Conservation (phyloP, 1,139 yeast genomes). For the Pichia sp. region DNA sequence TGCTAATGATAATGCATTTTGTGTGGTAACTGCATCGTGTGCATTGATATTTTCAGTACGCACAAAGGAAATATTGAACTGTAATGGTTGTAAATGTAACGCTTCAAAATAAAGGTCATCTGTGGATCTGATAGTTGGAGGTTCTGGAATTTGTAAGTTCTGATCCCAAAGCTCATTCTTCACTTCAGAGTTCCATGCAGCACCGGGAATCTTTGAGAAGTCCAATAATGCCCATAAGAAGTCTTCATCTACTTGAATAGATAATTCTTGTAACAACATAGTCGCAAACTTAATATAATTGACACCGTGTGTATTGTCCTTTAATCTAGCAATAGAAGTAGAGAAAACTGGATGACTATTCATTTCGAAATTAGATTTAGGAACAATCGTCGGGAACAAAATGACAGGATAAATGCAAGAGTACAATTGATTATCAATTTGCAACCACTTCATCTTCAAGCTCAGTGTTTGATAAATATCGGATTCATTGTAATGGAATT, state of each 20-base stretch:
- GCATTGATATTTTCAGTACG: slow-evolving; percentile 80
- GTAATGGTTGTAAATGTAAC: slow-evolving; percentile 88
- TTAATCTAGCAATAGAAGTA: slow-evolving; percentile 77
- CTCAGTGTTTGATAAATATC: slow-evolving; percentile 80
- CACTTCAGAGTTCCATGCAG: slow-evolving; percentile 56
- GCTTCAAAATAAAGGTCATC: slow-evolving; percentile 91
- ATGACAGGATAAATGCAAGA: slow-evolving; percentile 90
- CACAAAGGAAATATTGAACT: slow-evolving; percentile 85
- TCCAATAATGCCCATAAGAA: slow-evolving; percentile 82
- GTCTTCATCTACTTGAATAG: slow-evolving; percentile 92
- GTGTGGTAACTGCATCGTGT: slow-evolving; percentile 54
- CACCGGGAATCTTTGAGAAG: slow-evolving; percentile 70
- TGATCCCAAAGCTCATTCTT: slow-evolving; percentile 64
- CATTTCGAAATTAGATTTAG: slow-evolving; percentile 81
- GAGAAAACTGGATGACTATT: slow-evolving; percentile 89
- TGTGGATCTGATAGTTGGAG: slow-evolving; percentile 50
- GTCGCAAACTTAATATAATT: slow-evolving; percentile 91
- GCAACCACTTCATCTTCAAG: slow-evolving; percentile 89
- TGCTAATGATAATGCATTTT: slow-evolving; percentile 62
- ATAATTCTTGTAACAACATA: slow-evolving; percentile 81
- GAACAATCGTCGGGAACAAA: slow-evolving; percentile 88
- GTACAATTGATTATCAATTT: slow-evolving; percentile 86
- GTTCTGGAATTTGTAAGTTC: slow-evolving; percentile 65
- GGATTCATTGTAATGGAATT: slow-evolving; percentile 77
- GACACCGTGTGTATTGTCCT: slow-evolving; percentile 90